Evolutionary conservation across 139 green algal genomes (phyloP).

Genomic region (Chlorella vulgaris): DNA sequence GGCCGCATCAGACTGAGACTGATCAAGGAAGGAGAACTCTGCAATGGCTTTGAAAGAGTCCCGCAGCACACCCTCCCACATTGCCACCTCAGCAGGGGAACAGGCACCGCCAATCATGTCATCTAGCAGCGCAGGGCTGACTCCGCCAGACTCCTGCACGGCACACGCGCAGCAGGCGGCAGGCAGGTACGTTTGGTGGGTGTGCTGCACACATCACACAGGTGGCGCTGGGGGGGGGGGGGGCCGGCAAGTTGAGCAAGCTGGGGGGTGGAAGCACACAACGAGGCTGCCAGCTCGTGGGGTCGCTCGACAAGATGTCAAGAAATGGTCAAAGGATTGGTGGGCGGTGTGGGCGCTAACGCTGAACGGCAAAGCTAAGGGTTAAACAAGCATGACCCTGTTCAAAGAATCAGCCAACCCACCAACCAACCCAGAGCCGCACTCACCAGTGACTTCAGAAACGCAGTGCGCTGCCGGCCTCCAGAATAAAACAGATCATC

Average conservation of each 20-base stretch:
- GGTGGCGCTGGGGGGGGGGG: too few relatives aligned
- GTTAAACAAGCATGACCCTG: neutral
- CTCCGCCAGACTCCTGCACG: constrained; percentile 19
- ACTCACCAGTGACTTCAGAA: constrained; percentile 32
- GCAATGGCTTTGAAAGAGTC: constrained; percentile 23
- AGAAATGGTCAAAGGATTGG: too few relatives aligned
- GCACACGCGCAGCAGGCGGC: neutral
- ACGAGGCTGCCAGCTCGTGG: too few relatives aligned
- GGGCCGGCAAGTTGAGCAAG: too few relatives aligned
- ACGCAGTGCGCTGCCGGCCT: constrained; percentile 7
- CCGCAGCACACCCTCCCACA: constrained; percentile 34
- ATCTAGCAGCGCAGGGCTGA: constrained; percentile 19
- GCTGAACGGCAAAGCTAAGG: too few relatives aligned
- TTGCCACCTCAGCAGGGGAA: neutral
- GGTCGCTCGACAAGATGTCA: too few relatives aligned
- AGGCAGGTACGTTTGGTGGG: too few relatives aligned
- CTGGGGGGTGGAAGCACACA: too few relatives aligned
- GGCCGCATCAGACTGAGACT: constrained; percentile 1
- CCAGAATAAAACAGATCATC: constrained; percentile 43
- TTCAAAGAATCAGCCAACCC: neutral
- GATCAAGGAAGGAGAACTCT: constrained; percentile 9
- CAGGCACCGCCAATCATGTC: neutral
- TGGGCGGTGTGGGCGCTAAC: too few relatives aligned
- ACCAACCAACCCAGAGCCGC: neutral
- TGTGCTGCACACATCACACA: too few relatives aligned